phyloP scores from a whole-genome alignment of 2,329 filamentous ascomycete genomes.

The Beauveria medogensis region DNA sequence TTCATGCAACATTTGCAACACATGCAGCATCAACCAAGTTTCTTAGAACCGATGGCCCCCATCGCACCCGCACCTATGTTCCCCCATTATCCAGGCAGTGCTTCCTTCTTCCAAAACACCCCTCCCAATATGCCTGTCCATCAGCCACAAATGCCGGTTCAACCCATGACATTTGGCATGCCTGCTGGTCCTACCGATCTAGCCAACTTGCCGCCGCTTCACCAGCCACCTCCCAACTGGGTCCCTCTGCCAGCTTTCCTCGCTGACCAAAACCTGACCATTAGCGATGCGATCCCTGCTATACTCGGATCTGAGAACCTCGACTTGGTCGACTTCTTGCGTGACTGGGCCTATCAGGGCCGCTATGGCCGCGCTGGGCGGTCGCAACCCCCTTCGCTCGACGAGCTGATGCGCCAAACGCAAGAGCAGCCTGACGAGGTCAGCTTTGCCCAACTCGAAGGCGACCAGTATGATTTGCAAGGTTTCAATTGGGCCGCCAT shows the following conservation, averaged over 20 bases:
- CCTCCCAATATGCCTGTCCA: not conserved
- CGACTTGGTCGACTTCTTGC: slow-evolving; percentile 41
- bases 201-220: slow-evolving; percentile 12
- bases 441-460: slow-evolving; percentile 40
- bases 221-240: slow-evolving; percentile 16
- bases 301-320: slow-evolving; percentile 42
- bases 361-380: slow-evolving; percentile 18
- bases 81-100: not conserved
- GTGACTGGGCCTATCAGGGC: slow-evolving; percentile 36
- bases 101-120: not conserved
- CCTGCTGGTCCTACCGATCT: slow-evolving; percentile 4
- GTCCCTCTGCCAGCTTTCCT: slow-evolving; percentile 22
- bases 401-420: slow-evolving; percentile 25
- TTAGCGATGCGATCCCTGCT: slow-evolving; percentile 27
- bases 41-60: not conserved
- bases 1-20: not conserved
- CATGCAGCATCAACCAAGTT: not conserved
- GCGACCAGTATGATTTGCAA: slow-evolving; percentile 50
- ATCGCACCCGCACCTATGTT: not conserved
- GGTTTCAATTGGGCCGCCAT: slow-evolving; percentile 50
- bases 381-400: slow-evolving; percentile 21
- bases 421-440: slow-evolving; percentile 17
- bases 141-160: not conserved
- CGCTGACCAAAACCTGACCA: not conserved
- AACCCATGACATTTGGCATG: not conserved